phyloP scores from a whole-genome alignment of 139 green algal species.

The Monoraphidium neglectum region DNA sequence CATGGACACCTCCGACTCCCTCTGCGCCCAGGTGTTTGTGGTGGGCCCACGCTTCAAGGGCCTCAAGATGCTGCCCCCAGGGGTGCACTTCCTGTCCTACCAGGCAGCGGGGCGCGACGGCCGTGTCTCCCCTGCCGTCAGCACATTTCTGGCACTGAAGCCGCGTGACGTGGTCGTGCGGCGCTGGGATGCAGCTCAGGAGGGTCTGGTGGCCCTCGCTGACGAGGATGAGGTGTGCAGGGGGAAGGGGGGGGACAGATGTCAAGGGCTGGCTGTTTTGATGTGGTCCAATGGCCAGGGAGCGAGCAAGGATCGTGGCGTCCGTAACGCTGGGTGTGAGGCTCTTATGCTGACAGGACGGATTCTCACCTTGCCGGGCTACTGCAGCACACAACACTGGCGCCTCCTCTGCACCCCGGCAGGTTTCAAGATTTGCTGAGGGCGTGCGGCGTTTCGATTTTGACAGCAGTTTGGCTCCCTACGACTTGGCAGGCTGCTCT shows the following conservation, averaged over 20 bases:
- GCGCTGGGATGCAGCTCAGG: slow-evolving; percentile 52
- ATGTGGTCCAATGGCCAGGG: no score
- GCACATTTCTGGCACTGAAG: neutral
- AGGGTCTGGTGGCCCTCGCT: slow-evolving; percentile 57
- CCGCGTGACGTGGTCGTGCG: slow-evolving; percentile 54
- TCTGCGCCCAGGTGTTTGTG: slow-evolving; percentile 65
- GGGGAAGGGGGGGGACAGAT: neutral
- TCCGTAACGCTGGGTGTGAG: no score
- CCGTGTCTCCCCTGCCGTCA: neutral
- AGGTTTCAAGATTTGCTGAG: slow-evolving; percentile 51
- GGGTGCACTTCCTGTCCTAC: slow-evolving; percentile 81
- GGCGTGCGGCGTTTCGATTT: slow-evolving; percentile 79
- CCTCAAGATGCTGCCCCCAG: slow-evolving; percentile 92
- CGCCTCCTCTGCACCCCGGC: neutral
- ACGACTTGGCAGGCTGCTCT: slow-evolving; percentile 63
- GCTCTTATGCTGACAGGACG: no score
- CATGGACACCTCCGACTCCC: neutral
- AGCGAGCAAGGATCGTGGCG: neutral
- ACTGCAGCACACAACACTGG: neutral
- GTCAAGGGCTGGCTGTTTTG: neutral
- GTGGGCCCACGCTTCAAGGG: slow-evolving; percentile 80
- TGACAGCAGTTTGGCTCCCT: slow-evolving; percentile 74
- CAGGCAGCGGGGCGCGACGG: slow-evolving; percentile 45
- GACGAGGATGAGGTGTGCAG: slow-evolving; percentile 65
- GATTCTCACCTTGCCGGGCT: neutral